These are phyloP conservation scores for Spinellus fusiger DNA, from an alignment of 192 early-diverging fungal species.

Conservation along the genomic window DNA sequence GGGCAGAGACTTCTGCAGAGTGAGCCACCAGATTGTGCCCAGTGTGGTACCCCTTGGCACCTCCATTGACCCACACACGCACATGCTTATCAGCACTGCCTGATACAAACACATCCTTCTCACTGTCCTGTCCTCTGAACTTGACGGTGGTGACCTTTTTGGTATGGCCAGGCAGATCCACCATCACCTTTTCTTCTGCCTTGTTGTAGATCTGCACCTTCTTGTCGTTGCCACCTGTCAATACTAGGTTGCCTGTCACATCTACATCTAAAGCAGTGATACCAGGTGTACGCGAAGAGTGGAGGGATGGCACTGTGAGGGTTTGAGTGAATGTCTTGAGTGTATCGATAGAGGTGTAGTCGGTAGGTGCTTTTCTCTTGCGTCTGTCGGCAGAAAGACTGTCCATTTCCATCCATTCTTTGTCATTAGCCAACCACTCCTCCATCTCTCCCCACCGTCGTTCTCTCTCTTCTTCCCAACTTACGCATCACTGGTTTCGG, in stretches of 20 bases:
- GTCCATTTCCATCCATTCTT: conserved; percentile 1
- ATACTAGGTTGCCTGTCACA: conserved; percentile 48
- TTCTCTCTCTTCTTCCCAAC: background rate
- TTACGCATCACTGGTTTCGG: conserved; percentile 45
- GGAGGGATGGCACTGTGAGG: conserved; percentile 53
- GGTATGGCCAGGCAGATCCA: conserved; percentile 74
- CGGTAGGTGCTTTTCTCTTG: conserved; percentile 82
- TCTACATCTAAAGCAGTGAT: conserved; percentile 56
- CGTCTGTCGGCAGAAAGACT: conserved; percentile 56
- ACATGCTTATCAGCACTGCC: conserved; percentile 79
- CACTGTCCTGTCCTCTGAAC: conserved; percentile 53
- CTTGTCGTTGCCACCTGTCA: conserved; percentile 80
- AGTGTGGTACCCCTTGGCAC: conserved; percentile 36
- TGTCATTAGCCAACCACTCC: conserved; percentile 14
- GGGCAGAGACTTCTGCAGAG: conserved; percentile 58
- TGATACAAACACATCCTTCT: conserved; percentile 55
- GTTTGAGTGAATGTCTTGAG: conserved; percentile 52
- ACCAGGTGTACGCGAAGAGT: conserved; percentile 68
- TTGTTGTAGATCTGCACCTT: conserved; percentile 68
- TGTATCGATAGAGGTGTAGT: conserved; percentile 59
- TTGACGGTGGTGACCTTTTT: conserved; percentile 71
- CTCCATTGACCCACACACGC: conserved; percentile 58
- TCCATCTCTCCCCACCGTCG: background rate
- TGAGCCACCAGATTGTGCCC: conserved; percentile 62
- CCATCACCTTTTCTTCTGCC: conserved; percentile 55